Evolutionary conservation across 2,329 filamentous ascomycete genomes (phyloP).

Genomic region (Colletotrichum sp.): DNA sequence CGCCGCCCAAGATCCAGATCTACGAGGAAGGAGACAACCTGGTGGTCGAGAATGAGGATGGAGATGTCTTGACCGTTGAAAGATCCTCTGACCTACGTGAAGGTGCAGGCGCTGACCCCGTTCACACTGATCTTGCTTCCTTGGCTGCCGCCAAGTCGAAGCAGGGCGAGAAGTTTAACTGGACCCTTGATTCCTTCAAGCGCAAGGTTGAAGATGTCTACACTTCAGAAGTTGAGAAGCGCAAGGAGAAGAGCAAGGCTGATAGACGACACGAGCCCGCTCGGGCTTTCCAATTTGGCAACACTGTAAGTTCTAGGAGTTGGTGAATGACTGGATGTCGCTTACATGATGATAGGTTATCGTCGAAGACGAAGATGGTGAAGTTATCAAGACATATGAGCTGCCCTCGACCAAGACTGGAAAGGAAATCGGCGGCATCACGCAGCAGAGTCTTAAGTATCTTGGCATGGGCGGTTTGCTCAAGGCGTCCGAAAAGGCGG

Average conservation of each 20-base stretch:
- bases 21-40: conserved; percentile 83
- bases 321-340: not conserved
- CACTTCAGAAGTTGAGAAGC: conserved; percentile 64
- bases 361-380: conserved; percentile 84
- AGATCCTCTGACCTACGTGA: conserved; percentile 38
- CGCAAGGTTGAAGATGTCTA: conserved; percentile 56
- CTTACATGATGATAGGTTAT: conserved; percentile 66
- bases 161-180: conserved; percentile 35
- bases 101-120: not conserved
- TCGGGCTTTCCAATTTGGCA: conserved; percentile 85
- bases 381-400: conserved; percentile 85
- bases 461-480: conserved; percentile 54
- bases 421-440: conserved; percentile 29
- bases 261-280: conserved; percentile 71
- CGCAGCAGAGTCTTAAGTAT: conserved; percentile 55
- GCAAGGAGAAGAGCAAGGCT: conserved; percentile 62
- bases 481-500: conserved; percentile 43
- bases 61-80: conserved; percentile 79
- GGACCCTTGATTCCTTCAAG: conserved; percentile 51
- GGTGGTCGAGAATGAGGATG: conserved; percentile 83
- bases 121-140: not conserved
- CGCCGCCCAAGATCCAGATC: conserved; percentile 58
- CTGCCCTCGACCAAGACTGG: conserved; percentile 60
- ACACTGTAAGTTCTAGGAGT: conserved; percentile 58
- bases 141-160: conserved; percentile 26